phyloP scores from a whole-genome alignment of 805 yeast species.

The Clavispora asparagi region DNA sequence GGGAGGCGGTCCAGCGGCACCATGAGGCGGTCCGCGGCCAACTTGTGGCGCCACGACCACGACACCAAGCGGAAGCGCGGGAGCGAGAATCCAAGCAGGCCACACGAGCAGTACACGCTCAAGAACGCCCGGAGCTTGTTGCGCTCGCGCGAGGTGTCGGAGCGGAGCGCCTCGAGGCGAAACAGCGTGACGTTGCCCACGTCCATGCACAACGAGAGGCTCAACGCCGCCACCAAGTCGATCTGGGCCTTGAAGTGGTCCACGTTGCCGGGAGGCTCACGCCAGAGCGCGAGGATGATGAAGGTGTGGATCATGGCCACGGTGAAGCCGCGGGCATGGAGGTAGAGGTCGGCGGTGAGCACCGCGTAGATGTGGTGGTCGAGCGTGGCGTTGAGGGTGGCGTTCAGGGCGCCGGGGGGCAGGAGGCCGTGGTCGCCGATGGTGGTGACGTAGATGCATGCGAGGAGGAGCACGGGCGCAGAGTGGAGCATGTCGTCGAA shows the following conservation, averaged over 20 bases:
- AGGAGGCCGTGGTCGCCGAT: slow-evolving; percentile 31
- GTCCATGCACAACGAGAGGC: slow-evolving; percentile 46
- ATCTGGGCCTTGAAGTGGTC: slow-evolving; percentile 52
- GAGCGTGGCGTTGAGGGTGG: slow-evolving; percentile 37
- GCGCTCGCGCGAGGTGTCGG: slow-evolving; percentile 19
- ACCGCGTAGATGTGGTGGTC: slow-evolving; percentile 41
- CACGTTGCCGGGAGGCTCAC: slow-evolving; percentile 46
- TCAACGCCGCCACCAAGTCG: slow-evolving; percentile 40
- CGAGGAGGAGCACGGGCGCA: slow-evolving; percentile 39
- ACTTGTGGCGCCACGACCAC: slow-evolving; percentile 44
- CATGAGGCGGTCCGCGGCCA: slow-evolving; percentile 20
- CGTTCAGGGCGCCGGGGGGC: slow-evolving; percentile 12
- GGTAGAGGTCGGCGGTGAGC: slow-evolving; percentile 39
- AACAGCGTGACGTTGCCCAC: slow-evolving; percentile 25
- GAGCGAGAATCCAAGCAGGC: slow-evolving; percentile 45
- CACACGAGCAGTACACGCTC: slow-evolving; percentile 48
- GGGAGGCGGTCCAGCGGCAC: slow-evolving; percentile 14
- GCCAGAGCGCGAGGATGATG: slow-evolving; percentile 46
- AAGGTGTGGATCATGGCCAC: slow-evolving; percentile 39
- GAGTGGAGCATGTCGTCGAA: slow-evolving; percentile 37
- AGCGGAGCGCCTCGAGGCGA: not conserved
- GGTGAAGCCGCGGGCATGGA: slow-evolving; percentile 39
- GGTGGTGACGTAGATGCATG: slow-evolving; percentile 44
- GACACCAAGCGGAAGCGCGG: slow-evolving; percentile 46
- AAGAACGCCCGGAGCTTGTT: slow-evolving; percentile 37